Evolutionary conservation across 176 grass and related monocot genomes (phyloP).

Genomic region (Rhynchospora breviuscula): DNA sequence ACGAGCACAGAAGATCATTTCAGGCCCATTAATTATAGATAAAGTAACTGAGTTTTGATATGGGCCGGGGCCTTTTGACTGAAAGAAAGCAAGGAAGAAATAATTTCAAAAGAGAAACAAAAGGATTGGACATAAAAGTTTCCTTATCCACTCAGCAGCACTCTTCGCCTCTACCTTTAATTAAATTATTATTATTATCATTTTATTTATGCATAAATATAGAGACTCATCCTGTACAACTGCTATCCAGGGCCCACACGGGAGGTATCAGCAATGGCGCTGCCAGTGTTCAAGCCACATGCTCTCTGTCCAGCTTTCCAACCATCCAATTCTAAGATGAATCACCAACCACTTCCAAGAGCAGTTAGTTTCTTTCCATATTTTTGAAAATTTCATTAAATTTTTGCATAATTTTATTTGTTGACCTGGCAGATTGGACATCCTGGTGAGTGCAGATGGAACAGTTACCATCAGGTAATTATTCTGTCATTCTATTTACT

Average conservation of each 20-base stretch:
- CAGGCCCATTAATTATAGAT: too few relatives aligned
- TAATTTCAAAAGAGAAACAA: neutral
- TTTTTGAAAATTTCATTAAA: neutral
- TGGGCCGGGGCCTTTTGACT: neutral
- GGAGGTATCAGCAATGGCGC: slow-evolving; percentile 40
- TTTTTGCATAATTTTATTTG: slow-evolving; percentile 7
- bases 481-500: neutral
- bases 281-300: slow-evolving; percentile 44
- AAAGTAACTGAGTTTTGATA: neutral
- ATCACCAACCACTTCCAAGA: slow-evolving; percentile 12
- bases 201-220: neutral
- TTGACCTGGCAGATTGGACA: slow-evolving; percentile 25
- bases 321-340: slow-evolving; percentile 22
- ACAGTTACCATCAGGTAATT: neutral
- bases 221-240: neutral
- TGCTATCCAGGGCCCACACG: slow-evolving; percentile 9
- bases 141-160: slow-evolving; percentile 35
- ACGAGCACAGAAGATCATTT: too few relatives aligned
- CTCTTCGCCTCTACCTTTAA: neutral
- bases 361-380: neutral
- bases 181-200: neutral
- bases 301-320: slow-evolving; percentile 25
- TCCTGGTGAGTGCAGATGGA: neutral
- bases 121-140: slow-evolving; percentile 29
- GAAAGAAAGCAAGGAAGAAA: neutral